Evolutionary conservation across 192 early-diverging fungal species (phyloP), one percentile per base, ranked within the genome.

Genomic region (Coemansia sp.): DNA sequence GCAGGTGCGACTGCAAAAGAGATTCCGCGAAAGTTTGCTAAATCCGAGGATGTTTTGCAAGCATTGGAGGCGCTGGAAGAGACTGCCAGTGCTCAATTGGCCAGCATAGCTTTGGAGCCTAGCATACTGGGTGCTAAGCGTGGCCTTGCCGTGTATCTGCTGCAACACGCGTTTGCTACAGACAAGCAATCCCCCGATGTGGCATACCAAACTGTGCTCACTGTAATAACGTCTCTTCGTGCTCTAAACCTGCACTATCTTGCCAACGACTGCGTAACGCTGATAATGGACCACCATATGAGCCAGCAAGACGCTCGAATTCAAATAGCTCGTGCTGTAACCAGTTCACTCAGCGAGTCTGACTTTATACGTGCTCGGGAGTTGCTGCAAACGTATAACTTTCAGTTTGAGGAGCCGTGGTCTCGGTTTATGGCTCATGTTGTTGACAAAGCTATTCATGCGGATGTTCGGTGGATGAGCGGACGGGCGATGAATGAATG

Each of bases 11-110:
- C 66, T 3, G 67, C 38, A 3, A 10, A 50, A 10, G 9, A 49
- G 8, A 40, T 80, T 47, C 77, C 77, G 3, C 48, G 77, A 34
- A 80, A 80, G 44, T 74, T 80, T 51, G 51, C 61, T 17, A 74
- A 62, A n/a, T 19, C 57, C 15, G 77, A 80, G 46, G 77, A 80
- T 22, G 31, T 80, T 7, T 47, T 46, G 8, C 77, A 80, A 54
- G 77, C 77, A 11, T 21, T 71, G 5, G 37, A 48, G 3, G 71
- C 77, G 11, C 57, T 80, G 57, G 64, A 68, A 4, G 77, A 80
- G 40, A 62, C 56, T 14, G 77, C 71, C 12, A 61, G 64, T 15
- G 77, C 71, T 0, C 55, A 67, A 28, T 22, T 73, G 57, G 59
- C 57, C 0, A 61, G 57, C 26, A 53, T 60, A 0, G 49, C 22